Conservation (phyloP, 352 stramenopile genomes). For the Phytophthora cryptogea region DNA sequence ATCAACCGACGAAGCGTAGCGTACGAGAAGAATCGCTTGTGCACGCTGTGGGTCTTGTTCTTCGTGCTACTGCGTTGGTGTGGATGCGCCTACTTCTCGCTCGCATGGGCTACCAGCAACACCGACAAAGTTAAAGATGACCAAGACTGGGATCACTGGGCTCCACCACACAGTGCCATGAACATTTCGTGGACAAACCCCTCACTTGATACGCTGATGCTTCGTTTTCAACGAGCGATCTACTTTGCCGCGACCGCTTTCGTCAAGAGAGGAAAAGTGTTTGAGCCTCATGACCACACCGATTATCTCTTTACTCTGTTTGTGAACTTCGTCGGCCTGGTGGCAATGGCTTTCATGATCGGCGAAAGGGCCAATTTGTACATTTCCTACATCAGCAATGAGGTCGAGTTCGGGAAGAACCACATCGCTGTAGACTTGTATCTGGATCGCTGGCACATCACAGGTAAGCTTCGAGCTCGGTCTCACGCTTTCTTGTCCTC, state of each 20-base stretch:
- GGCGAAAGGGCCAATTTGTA: conserved; percentile 57
- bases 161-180: conserved; percentile 27
- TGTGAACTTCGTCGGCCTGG: conserved; percentile 45
- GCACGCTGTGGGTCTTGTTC: conserved; percentile 45
- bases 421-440: conserved; percentile 61
- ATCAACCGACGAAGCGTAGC: conserved; percentile 54
- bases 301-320: conserved; percentile 49
- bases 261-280: conserved; percentile 51
- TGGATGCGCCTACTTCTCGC: conserved; percentile 47
- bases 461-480: conserved; percentile 37
- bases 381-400: conserved; percentile 59
- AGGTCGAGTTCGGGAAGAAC: conserved; percentile 67
- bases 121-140: background rate
- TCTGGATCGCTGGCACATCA: conserved; percentile 52
- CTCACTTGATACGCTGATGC: conserved; percentile 12
- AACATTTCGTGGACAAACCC: conserved; percentile 7
- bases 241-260: conserved; percentile 53
- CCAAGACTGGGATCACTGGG: conserved; percentile 49
- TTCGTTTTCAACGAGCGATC: conserved; percentile 49
- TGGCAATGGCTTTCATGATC: conserved; percentile 59
- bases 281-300: conserved; percentile 23
- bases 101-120: conserved; percentile 21
- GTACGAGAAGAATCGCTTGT: conserved; percentile 55
- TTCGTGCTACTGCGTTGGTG: conserved; percentile 61
- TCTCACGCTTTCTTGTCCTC: conserved; percentile 54